Base-by-base conservation (phyloP, 2,329 filamentous ascomycete genomes). In the Monilinia fructigena region DNA sequence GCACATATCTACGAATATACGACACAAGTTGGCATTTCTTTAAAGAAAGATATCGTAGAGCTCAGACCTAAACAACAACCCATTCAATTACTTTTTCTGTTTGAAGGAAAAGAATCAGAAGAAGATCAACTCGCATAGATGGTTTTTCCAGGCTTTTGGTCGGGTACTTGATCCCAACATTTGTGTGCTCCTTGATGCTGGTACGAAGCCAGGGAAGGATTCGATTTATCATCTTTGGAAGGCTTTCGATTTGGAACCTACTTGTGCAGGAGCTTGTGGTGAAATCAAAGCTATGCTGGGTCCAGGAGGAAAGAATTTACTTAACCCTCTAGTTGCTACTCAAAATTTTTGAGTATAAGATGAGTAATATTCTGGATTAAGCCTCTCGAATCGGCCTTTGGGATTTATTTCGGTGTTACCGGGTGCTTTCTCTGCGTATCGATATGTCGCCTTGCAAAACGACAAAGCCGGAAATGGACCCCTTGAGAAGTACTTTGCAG, bases 341-440 rank as follows among this genome's bases (percentile, higher is more conserved):
- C 95, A 99, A 75, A 99, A 99, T 77, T 99, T 99, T 99, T 72
- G 95, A 99, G 81, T 99, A 99, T 83, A 99, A 99, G 79, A 97
- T 99, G 92, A 97, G 92, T 52, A 99, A 99, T 74, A 99, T 99
- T 74, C 83, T 99, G 40, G 95, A 99, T 77, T 77, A 99, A 99
- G 78, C 95, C 95, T 0, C 82, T 99, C 2, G 95, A 99, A 77
- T 96, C 92, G 0, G 94, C 97, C 0, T 99, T 99, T 77, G 95
- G 95, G 95, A 2, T 99, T 98, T 76, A 99, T 99, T 72, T 98
- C 94, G 6, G 95, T 99, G 73, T 81, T 99, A 71, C 96, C 95
- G 0, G 96, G 96, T 78, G 95, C 95, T 0, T 85, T 99, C 61
- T 96, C 92, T 76, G 95, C 95, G 1, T 99, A 99, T 77, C 87